Evolutionary conservation across 2,329 filamentous ascomycete genomes (phyloP).

Genomic region (Aspergillus pseudonomiae): DNA sequence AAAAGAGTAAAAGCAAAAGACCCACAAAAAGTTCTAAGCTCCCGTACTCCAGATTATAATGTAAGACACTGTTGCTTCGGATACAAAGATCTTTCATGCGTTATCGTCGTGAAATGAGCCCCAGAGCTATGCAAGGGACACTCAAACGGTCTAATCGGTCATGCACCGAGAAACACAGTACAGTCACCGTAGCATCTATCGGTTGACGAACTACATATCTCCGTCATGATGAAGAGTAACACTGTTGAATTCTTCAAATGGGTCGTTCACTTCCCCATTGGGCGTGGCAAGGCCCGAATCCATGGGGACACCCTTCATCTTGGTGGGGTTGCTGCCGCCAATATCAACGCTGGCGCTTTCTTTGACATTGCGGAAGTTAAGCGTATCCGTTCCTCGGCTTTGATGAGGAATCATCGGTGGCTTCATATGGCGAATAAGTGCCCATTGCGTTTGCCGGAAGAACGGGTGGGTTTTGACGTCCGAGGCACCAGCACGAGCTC

Average conservation of each 20-base stretch:
- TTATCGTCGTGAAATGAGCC: constrained; percentile 34
- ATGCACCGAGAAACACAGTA: constrained; percentile 1
- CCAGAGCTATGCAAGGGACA: constrained; percentile 20
- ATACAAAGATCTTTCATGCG: constrained; percentile 38
- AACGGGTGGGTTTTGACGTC: constrained; percentile 97
- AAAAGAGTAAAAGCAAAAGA: constrained; percentile 4
- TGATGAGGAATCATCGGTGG: constrained; percentile 94
- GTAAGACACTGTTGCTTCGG: constrained; percentile 24
- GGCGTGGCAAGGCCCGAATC: constrained; percentile 86
- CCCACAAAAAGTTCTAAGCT: constrained; percentile 26
- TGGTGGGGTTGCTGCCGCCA: constrained; percentile 45
- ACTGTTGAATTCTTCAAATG: constrained; percentile 98
- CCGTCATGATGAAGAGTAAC: constrained; percentile 96
- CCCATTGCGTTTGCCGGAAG: constrained; percentile 96
- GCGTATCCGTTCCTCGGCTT: constrained; percentile 85
- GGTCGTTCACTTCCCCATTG: constrained; percentile 78
- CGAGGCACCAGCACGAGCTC: constrained; percentile 90
- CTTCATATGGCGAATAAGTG: constrained; percentile 94
- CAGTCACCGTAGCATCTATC: constrained; percentile 4
- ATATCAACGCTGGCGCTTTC: constrained; percentile 91
- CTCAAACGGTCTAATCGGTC: constrained; percentile 23
- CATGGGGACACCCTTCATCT: constrained; percentile 76
- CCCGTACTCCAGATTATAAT: constrained; percentile 30
- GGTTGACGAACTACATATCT: constrained; percentile 51
- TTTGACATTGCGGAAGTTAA: constrained; percentile 98